Evolutionary conservation across 805 yeast species (phyloP), one percentile per base, ranked within the genome.

Genomic region (Kazachstania bromeliacearum): DNA sequence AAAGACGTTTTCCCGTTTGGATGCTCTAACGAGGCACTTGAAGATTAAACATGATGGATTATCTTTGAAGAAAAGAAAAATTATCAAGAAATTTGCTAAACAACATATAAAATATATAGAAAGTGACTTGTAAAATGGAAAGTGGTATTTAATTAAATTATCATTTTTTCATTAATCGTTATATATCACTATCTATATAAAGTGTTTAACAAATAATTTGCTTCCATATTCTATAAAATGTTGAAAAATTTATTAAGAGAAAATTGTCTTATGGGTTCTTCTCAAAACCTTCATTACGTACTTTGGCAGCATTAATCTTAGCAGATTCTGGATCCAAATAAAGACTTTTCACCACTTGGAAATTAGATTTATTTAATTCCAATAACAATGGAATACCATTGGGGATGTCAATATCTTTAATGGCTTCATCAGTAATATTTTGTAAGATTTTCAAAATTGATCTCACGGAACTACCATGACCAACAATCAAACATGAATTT

Each of bases 11-110:
- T 81, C 94, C 35, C 73, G 98, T 43, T 82, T 85, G 55, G 98
- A 89, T 61, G 96, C 98, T 1, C 69, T 89, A 43, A 84, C 95
- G 12, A 77, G 96, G 55, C 98, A 89, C 58, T 77, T 88, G 42
- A 77, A 94, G 50, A 88, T 85, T 32, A 85, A 92, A 64, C 97
- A 88, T 64, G 80, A 81, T 4, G 43, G 41, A 25, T 39, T 58
- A 28, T 43, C 54, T 7, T 61, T 77, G 38, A 68, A 67, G 26
- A 79, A 76, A 42, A 85, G 83, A 12, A 66, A 73, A 38, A 74
- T 76, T 39, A 75, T 84, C 31, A 76, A 80, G 46, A 76, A 77
- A 48, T 76, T 70, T 47, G 92, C 92, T 7, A 82, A 80, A 57
- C 79, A 74, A 46, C 73, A 82, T 53, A 84, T 80, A 12, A 7